A percentile compares a stretch with the other conserved stretches of the same genome.
Conservation (phyloP, 2,329 filamentous ascomycete genomes). For the Talaromyces sp. region DNA sequence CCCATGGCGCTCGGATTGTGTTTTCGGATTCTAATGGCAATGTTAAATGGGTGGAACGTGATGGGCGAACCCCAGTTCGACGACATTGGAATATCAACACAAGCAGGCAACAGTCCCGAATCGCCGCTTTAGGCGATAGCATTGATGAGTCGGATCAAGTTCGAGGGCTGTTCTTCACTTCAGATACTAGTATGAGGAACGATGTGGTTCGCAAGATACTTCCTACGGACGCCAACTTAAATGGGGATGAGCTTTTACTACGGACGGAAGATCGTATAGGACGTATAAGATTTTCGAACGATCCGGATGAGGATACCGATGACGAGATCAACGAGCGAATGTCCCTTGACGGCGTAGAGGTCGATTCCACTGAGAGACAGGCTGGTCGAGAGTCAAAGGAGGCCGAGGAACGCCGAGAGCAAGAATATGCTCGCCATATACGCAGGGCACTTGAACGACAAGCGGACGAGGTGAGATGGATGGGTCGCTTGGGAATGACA, state of each 20-base stretch:
- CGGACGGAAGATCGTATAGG: constrained; percentile 87
- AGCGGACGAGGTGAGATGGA: constrained; percentile 71
- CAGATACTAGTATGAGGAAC: constrained; percentile 46
- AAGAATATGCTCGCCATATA: constrained; percentile 66
- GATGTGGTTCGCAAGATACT: constrained; percentile 79
- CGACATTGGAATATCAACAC: constrained; percentile 53
- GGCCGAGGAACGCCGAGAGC: constrained; percentile 32
- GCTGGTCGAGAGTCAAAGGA: constrained; percentile 26
- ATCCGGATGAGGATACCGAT: constrained; percentile 26
- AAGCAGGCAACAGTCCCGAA: constrained; percentile 20
- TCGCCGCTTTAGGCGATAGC: neutral
- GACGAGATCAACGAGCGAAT: constrained; percentile 33
- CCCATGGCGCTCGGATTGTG: constrained; percentile 76
- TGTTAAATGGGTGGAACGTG: constrained; percentile 85
- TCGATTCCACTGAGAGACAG: neutral
- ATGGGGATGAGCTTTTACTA: constrained; percentile 65
- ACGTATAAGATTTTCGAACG: constrained; percentile 58
- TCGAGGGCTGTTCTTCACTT: neutral
- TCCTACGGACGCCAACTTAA: constrained; percentile 48
- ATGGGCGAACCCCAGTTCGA: constrained; percentile 57
- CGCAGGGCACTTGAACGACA: constrained; percentile 68
- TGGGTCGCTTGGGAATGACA: constrained; percentile 58
- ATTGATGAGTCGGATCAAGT: neutral
- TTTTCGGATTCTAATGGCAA: constrained; percentile 79
- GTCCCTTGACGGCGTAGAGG: constrained; percentile 1